Percentiles rank a stretch among this genome's conserved stretches.
These are phyloP conservation scores for Dysphania ambrosioides DNA, from an alignment of 148 eudicot species.

Conservation along the genomic window DNA sequence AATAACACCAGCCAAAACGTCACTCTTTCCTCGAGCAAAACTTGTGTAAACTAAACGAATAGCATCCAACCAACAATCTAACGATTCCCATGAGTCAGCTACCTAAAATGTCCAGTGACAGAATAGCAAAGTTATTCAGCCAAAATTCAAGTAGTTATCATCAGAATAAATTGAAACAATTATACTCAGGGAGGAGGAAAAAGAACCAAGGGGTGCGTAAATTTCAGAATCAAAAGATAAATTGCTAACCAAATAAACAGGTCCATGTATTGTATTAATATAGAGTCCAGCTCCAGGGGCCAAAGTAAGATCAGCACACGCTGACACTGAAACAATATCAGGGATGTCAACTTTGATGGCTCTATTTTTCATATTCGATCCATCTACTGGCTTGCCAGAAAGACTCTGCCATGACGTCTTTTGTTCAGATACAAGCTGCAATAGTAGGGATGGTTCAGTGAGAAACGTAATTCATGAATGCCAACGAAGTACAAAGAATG, in stretches of 20 bases:
- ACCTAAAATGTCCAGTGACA: slow-evolving; percentile 38
- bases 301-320: slow-evolving; percentile 86
- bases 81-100: slow-evolving; percentile 88
- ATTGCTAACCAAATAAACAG: slow-evolving; percentile 66
- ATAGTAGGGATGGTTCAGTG: slow-evolving; percentile 13
- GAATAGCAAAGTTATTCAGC: neutral
- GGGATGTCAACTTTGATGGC: slow-evolving; percentile 56
- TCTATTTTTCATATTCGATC: slow-evolving; percentile 32
- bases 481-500: too few relatives aligned
- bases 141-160: neutral
- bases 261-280: slow-evolving; percentile 72
- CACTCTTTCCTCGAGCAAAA: slow-evolving; percentile 85
- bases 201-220: neutral
- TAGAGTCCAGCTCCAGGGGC: slow-evolving; percentile 91
- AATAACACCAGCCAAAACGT: slow-evolving; percentile 83
- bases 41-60: slow-evolving; percentile 90
- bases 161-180: slow-evolving; percentile 4
- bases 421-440: slow-evolving; percentile 66
- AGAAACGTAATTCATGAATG: too few relatives aligned
- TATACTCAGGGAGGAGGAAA: neutral
- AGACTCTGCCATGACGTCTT: slow-evolving; percentile 46
- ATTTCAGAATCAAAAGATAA: neutral
- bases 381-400: slow-evolving; percentile 52
- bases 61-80: slow-evolving; percentile 93
- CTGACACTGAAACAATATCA: slow-evolving; percentile 74